These are phyloP conservation scores for Cicer bijugum DNA, from an alignment of 306 rosid genomes.

Conservation along the genomic window DNA sequence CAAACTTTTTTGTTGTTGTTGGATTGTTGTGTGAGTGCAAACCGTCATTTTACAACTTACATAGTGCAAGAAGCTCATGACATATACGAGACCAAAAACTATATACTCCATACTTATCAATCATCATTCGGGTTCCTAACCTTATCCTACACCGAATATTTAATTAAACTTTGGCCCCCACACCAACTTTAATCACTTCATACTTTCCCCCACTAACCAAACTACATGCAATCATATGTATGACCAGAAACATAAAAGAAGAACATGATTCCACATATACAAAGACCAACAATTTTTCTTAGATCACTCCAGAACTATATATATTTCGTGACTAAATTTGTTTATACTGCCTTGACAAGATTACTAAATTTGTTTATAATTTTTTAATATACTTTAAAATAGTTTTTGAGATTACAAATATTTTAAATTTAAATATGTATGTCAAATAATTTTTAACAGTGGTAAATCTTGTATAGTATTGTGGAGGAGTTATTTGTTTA, in stretches of 20 bases:
- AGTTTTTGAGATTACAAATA: too few relatives aligned
- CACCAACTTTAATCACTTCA: conserved; percentile 42
- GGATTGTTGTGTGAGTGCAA: conserved; percentile 44
- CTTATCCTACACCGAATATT: conserved; percentile 34
- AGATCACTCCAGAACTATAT: neutral
- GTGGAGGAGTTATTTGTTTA: too few relatives aligned
- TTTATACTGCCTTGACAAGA: too few relatives aligned
- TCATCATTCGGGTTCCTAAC: conserved; percentile 43
- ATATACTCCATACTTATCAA: conserved; percentile 11
- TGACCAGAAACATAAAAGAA: conserved; percentile 38
- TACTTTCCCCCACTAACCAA: conserved; percentile 33
- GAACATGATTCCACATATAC: conserved; percentile 6
- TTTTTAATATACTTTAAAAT: too few relatives aligned
- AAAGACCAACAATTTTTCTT: conserved; percentile 15
- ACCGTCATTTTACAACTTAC: conserved; percentile 55
- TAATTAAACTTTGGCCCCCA: conserved; percentile 37
- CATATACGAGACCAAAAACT: conserved; percentile 17
- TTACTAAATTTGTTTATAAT: too few relatives aligned
- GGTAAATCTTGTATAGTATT: too few relatives aligned
- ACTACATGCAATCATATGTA: conserved; percentile 43
- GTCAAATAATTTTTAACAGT: too few relatives aligned
- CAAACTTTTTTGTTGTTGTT: neutral
- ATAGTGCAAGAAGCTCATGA: conserved; percentile 70
- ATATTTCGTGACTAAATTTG: neutral
- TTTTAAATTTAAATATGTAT: too few relatives aligned